These are phyloP conservation scores for Curvularia verruculosa DNA, from an alignment of 2,329 filamentous ascomycete species.

Conservation along the genomic window DNA sequence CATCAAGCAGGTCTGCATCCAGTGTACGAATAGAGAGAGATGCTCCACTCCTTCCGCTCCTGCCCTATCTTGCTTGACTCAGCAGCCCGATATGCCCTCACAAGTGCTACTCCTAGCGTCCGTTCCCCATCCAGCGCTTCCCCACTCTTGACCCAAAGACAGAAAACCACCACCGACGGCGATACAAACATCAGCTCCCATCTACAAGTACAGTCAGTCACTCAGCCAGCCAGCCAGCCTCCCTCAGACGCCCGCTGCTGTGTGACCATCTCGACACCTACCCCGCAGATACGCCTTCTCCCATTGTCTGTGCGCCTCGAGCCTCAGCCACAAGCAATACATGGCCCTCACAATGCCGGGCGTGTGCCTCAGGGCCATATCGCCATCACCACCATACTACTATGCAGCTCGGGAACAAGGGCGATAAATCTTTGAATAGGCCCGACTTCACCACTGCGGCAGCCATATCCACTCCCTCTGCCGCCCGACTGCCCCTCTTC, in stretches of 20 bases:
- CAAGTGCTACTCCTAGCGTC: background rate
- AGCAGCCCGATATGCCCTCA: slow-evolving; percentile 16
- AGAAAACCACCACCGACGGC: background rate
- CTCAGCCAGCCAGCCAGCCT: background rate
- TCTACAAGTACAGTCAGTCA: too few relatives aligned
- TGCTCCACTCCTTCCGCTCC: background rate
- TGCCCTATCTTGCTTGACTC: slow-evolving; percentile 4
- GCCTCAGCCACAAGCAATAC: slow-evolving; percentile 10
- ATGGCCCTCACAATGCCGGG: slow-evolving; percentile 20
- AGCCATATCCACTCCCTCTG: slow-evolving; percentile 4
- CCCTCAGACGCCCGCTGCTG: slow-evolving; percentile 10
- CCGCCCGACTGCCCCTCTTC: slow-evolving; percentile 12
- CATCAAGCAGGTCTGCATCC: slow-evolving; percentile 15
- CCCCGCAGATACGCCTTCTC: slow-evolving; percentile 26
- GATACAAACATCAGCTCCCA: background rate
- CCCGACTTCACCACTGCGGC: slow-evolving; percentile 7
- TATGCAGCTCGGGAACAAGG: slow-evolving; percentile 18
- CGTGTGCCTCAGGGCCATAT: slow-evolving; percentile 18
- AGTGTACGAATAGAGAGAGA: background rate
- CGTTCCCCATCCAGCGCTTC: slow-evolving; percentile 1
- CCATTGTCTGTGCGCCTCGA: slow-evolving; percentile 19
- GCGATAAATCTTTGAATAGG: slow-evolving; percentile 1
- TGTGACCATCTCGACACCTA: slow-evolving; percentile 21
- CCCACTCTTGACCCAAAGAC: background rate
- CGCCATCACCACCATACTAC: slow-evolving; percentile 7